Evolutionary conservation across 2,329 filamentous ascomycete genomes (phyloP), one percentile per base, ranked within the genome.

Genomic region (Pseudogymnoascus sp.): DNA sequence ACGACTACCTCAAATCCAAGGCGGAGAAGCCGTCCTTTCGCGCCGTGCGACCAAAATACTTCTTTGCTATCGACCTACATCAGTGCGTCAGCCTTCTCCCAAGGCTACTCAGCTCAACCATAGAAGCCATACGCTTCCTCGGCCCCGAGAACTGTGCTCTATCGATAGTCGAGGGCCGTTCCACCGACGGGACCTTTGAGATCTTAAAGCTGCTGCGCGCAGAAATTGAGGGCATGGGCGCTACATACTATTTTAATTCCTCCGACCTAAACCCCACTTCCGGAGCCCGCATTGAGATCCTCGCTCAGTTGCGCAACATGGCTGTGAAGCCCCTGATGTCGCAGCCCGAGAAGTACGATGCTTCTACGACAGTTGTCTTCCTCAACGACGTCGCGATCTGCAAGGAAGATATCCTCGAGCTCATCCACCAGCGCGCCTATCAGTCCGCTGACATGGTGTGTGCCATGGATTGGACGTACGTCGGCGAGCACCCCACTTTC

Each of bases 391-490:
- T 84, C 10, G 77, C 79, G 2, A 70, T 73, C 3, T 84, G 81
- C 64, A 63, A 42, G 55, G 81, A 85, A 39, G 83, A 86, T 65
- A 77, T 86, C 13, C 74, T 87, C 3, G 84, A 86, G 69, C 73
- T 86, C 1, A 66, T 79, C 0, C 75, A 81, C 65, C 82, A 85
- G 69, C 77, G 75, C 27, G 66, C 63, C 5, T 66, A 65, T 2
- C 79, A 81, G 38, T 71, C 69, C 2, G 83, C 82, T 6, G 78
- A 82, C 67, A 84, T 84, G 79, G 79, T 78, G 0, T 87, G 83
- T 66, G 81, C 75, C 5, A 80, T 86, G 77, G 83, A 86, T 69
- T 86, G 83, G 82, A 78, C 75, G 0, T 79, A 78, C 42, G 71
- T 74, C 2, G 77, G 74, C 0, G 60, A 61, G 0, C 71, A 79